Conservation (phyloP, 257 asterid genomes). For the Salvia splendens region DNA sequence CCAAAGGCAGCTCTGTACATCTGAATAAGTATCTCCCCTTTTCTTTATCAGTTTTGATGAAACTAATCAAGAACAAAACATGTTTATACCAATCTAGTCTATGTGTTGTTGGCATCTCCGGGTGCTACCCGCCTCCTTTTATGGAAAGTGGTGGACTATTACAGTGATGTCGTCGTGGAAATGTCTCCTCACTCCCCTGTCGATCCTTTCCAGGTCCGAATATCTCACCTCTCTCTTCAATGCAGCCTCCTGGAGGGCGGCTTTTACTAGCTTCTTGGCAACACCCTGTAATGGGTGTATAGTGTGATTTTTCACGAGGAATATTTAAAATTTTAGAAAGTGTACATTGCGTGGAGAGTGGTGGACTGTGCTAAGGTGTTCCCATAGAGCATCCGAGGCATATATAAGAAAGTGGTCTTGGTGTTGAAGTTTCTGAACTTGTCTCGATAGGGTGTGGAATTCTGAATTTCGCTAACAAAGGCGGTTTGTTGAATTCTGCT, state of each 20-base stretch:
- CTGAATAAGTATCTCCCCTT: background rate
- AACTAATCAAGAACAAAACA: slow-evolving; percentile 20
- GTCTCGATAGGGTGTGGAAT: slow-evolving; percentile 55
- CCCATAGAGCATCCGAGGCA: slow-evolving; percentile 89
- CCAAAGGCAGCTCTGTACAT: slow-evolving; percentile 37
- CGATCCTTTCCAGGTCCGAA: slow-evolving; percentile 64
- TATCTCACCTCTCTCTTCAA: slow-evolving; percentile 81
- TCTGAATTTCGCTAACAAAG: slow-evolving; percentile 71
- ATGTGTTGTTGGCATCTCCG: slow-evolving; percentile 36
- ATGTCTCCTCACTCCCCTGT: slow-evolving; percentile 72
- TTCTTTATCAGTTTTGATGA: slow-evolving; percentile 1
- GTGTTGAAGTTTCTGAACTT: slow-evolving; percentile 53
- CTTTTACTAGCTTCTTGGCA: slow-evolving; percentile 62
- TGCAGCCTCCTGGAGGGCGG: slow-evolving; percentile 68
- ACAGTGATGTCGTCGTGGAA: slow-evolving; percentile 83
- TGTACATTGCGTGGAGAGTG: slow-evolving; percentile 58
- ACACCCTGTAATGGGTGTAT: slow-evolving; percentile 54
- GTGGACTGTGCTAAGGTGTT: slow-evolving; percentile 80
- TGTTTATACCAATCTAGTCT: slow-evolving; percentile 26
- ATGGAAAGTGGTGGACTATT: slow-evolving; percentile 59
- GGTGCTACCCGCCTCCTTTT: slow-evolving; percentile 51
- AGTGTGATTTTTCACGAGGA: background rate
- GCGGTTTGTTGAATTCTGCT: slow-evolving; percentile 63
- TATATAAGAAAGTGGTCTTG: slow-evolving; percentile 76
- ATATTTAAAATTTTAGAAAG: background rate